Evolutionary conservation across 73 alveolate species (phyloP).

Genomic region (Paramecium pentaurelia): DNA sequence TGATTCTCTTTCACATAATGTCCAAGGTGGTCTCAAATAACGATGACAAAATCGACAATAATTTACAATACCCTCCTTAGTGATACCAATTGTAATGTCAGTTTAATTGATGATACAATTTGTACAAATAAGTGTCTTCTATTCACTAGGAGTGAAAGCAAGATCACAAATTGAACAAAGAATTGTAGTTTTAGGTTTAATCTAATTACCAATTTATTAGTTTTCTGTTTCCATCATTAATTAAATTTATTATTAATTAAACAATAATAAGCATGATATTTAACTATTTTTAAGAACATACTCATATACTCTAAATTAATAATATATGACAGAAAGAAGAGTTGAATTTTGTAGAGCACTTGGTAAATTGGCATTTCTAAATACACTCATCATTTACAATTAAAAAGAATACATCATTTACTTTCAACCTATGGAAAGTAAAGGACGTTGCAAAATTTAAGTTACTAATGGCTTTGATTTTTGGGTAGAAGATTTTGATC

Average conservation of each 20-base stretch:
- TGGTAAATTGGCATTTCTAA: neutral
- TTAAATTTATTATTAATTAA: neutral
- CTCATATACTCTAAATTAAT: neutral
- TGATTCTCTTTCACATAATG: constrained; percentile 82
- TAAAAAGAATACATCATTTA: neutral
- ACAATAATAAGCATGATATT: neutral
- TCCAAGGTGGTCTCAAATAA: constrained; percentile 94
- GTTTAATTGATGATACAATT: constrained; percentile 43
- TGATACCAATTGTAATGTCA: constrained; percentile 55
- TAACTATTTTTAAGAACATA: neutral
- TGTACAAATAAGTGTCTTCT: constrained; percentile 44
- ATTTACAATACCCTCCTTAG: constrained; percentile 58
- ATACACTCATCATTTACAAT: neutral
- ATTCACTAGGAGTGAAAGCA: constrained; percentile 49
- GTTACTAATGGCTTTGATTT: constrained; percentile 43
- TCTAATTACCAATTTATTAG: neutral
- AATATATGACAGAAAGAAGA: neutral
- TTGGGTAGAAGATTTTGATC: constrained; percentile 40
- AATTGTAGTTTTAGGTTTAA: constrained; percentile 6
- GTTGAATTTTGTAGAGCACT: constrained; percentile 23
- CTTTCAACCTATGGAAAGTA: neutral
- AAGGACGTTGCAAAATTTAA: neutral
- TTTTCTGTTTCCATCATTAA: constrained; percentile 49
- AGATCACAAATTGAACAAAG: constrained; percentile 59
- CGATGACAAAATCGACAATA: constrained; percentile 66